phyloP scores from a whole-genome alignment of 108 stramenopile species.

The Parmales sp. region DNA sequence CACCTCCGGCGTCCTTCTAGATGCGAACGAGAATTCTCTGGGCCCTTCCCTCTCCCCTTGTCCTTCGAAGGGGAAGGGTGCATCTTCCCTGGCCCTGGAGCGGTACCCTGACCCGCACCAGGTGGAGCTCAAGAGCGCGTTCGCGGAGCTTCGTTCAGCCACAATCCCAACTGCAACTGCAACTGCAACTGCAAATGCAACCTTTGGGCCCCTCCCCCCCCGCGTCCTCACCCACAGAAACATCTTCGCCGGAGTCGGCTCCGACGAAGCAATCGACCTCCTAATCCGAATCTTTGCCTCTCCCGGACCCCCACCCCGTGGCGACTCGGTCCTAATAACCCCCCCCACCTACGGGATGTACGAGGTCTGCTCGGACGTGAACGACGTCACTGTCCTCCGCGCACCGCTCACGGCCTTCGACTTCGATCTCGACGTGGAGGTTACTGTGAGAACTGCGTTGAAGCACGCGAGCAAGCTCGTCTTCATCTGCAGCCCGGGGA shows the following conservation, averaged over 20 bases:
- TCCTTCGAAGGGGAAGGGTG: conserved; percentile 48
- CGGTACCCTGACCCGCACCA: conserved; percentile 90
- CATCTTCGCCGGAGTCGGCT: conserved; percentile 90
- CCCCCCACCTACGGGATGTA: conserved; percentile 97
- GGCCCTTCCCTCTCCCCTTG: conserved; percentile 61
- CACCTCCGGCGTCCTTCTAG: conserved; percentile 71
- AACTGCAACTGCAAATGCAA: too few relatives aligned
- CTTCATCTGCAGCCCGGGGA: conserved; percentile 89
- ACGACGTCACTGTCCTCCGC: conserved; percentile 65
- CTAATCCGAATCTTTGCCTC: conserved; percentile 86
- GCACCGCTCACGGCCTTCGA: conserved; percentile 72
- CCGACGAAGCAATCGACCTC: conserved; percentile 93
- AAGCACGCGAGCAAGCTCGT: conserved; percentile 66
- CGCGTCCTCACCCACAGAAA: conserved; percentile 56
- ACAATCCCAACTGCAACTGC: too few relatives aligned
- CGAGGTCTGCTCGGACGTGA: conserved; percentile 88
- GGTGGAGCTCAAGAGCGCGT: conserved; percentile 53
- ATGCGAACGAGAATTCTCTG: conserved; percentile 89
- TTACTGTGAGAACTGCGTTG: conserved; percentile 23
- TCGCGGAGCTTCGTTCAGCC: conserved; percentile 60
- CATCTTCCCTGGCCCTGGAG: conserved; percentile 53
- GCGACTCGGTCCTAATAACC: conserved; percentile 67
- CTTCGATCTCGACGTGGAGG: conserved; percentile 50
- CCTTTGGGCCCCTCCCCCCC: too few relatives aligned
- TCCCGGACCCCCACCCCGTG: conserved; percentile 44